phyloP scores from a whole-genome alignment of 2,329 filamentous ascomycete species.

The Microsporum ferrugineum region DNA sequence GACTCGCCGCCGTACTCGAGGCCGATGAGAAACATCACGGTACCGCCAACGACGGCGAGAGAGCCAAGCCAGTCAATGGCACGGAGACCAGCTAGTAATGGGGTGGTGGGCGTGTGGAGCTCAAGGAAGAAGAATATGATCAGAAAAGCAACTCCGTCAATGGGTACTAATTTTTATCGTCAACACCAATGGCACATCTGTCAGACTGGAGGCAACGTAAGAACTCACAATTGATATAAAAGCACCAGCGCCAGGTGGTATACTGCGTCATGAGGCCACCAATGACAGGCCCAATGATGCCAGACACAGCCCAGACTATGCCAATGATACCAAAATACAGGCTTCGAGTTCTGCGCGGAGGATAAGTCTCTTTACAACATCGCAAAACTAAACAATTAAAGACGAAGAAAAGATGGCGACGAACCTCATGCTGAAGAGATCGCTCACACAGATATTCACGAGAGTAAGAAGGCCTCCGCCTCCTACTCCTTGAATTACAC shows the following conservation, averaged over 20 bases:
- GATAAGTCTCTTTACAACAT: conserved; percentile 37
- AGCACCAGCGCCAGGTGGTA: conserved; percentile 51
- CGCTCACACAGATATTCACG: conserved; percentile 52
- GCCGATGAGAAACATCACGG: conserved; percentile 75
- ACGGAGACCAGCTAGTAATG: conserved; percentile 45
- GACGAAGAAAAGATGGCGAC: background rate
- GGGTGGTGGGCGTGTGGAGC: conserved; percentile 50
- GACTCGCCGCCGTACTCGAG: conserved; percentile 71
- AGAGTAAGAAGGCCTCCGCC: conserved; percentile 54
- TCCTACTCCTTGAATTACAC: conserved; percentile 53
- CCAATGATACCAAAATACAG: conserved; percentile 35
- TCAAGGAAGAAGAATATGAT: conserved; percentile 51
- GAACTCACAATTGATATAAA: conserved; percentile 45
- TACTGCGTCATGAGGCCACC: conserved; percentile 36
- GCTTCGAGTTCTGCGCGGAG: conserved; percentile 50
- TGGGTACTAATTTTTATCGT: conserved; percentile 34
- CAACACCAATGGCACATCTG: background rate
- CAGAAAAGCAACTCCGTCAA: conserved; percentile 43
- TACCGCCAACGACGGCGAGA: conserved; percentile 51
- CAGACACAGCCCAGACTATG: conserved; percentile 39
- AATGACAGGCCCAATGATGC: conserved; percentile 17
- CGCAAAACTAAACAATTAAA: background rate
- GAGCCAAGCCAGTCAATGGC: conserved; percentile 54
- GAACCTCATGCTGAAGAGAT: conserved; percentile 50
- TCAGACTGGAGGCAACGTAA: conserved; percentile 16